Conservation (phyloP, 805 yeast genomes). For the Zygosaccharomyces lentus region DNA sequence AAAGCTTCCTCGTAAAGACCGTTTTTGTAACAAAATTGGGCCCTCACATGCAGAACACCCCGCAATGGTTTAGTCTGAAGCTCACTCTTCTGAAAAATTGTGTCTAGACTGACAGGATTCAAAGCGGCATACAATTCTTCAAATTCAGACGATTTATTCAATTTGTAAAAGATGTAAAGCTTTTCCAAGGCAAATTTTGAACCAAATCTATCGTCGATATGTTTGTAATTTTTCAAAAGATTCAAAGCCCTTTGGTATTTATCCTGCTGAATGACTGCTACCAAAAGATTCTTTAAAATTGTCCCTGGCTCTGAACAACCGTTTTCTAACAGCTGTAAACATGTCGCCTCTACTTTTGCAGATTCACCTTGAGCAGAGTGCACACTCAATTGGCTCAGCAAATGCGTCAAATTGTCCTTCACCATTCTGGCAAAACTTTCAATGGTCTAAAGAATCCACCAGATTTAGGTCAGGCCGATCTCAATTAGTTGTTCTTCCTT, state of each 20-base stretch:
- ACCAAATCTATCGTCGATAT: constrained; percentile 35
- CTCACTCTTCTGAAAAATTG: constrained; percentile 8
- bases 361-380: constrained; percentile 30
- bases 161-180: constrained; percentile 60
- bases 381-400: constrained; percentile 29
- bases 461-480: too few relatives aligned
- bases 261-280: constrained; percentile 62
- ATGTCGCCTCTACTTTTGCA: constrained; percentile 26
- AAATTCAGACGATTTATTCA: constrained; percentile 37
- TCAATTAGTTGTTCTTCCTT: neutral
- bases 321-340: constrained; percentile 22
- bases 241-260: constrained; percentile 50
- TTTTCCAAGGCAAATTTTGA: constrained; percentile 46
- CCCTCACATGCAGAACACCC: constrained; percentile 47
- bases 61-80: constrained; percentile 21
- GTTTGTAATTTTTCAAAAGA: constrained; percentile 38
- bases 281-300: constrained; percentile 44
- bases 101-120: constrained; percentile 11
- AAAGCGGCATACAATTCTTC: constrained; percentile 24
- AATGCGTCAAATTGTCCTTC: constrained; percentile 22
- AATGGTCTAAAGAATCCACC: neutral
- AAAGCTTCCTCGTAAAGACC: constrained; percentile 52
- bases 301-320: constrained; percentile 21
- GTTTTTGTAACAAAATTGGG: constrained; percentile 48
- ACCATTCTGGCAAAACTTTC: constrained; percentile 17